phyloP scores from a whole-genome alignment of 176 grass and related monocot species.

The Bonia amplexicaulis region DNA sequence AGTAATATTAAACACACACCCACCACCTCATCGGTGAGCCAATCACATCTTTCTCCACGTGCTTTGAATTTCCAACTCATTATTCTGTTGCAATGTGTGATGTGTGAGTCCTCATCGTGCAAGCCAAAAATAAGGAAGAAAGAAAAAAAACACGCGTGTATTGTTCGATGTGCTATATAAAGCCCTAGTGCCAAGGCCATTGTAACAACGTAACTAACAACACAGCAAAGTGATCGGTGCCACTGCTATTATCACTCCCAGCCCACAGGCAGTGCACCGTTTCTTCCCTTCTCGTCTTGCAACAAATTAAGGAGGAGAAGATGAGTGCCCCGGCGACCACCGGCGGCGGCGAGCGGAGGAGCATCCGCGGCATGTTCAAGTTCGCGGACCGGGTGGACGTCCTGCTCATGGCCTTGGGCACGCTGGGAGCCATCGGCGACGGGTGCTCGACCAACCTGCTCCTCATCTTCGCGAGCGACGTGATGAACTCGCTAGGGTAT shows the following conservation, averaged over 20 bases:
- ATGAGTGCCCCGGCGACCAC: constrained; percentile 25
- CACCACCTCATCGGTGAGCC: not conserved
- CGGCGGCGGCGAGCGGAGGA: constrained; percentile 22
- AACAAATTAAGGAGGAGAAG: not conserved
- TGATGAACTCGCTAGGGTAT: constrained; percentile 89
- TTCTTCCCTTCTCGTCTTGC: not conserved
- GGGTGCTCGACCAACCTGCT: constrained; percentile 91
- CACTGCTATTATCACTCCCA: not conserved
- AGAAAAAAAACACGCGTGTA: not conserved
- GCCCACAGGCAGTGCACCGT: not conserved
- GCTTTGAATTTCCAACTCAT: constrained; percentile 11
- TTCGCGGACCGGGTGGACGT: constrained; percentile 74
- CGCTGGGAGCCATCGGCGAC: constrained; percentile 74
- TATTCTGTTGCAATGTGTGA: constrained; percentile 8
- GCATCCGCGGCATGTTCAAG: constrained; percentile 67
- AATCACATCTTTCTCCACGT: constrained; percentile 13
- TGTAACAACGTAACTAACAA: not conserved
- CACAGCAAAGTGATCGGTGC: not conserved
- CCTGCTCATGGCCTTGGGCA: constrained; percentile 71
- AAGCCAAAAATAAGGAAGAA: not conserved
- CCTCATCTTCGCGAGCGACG: constrained; percentile 85
- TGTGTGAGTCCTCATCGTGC: constrained; percentile 11
- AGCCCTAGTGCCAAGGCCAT: constrained; percentile 21
- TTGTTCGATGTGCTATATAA: constrained; percentile 30
- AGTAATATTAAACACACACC: not conserved